A percentile compares a stretch with the other conserved stretches of the same genome.
These are phyloP conservation scores for Lodderomyces oxycetoniae DNA, from an alignment of 1,139 yeast genomes.

Conservation along the genomic window DNA sequence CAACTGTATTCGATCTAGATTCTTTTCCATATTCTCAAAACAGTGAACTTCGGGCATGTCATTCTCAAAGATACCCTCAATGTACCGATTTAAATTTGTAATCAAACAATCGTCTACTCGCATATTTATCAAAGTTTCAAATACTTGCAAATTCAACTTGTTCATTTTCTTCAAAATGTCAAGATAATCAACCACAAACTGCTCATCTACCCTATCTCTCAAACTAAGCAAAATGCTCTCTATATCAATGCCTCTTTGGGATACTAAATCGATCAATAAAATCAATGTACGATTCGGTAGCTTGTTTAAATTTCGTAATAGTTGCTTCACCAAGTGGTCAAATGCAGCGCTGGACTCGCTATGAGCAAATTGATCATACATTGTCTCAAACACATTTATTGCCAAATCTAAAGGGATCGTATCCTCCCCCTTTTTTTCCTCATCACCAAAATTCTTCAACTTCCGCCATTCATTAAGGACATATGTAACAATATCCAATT, in stretches of 20 bases:
- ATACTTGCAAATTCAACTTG: constrained; percentile 19
- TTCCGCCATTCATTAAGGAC: not conserved
- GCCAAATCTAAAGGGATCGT: constrained; percentile 8
- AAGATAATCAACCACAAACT: constrained; percentile 22
- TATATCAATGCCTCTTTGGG: constrained; percentile 12
- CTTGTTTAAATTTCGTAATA: constrained; percentile 11
- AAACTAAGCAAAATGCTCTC: constrained; percentile 14
- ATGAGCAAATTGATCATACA: not conserved
- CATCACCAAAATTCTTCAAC: not conserved
- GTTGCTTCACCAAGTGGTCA: constrained; percentile 4
- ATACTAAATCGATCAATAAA: constrained; percentile 20
- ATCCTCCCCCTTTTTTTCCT: not conserved
- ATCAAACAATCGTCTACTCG: constrained; percentile 19
- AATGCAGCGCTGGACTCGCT: not conserved
- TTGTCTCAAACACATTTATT: constrained; percentile 7
- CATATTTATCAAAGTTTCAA: constrained; percentile 19
- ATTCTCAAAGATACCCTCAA: constrained; percentile 28
- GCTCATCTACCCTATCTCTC: constrained; percentile 10
- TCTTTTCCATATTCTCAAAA: constrained; percentile 28
- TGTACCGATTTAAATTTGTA: constrained; percentile 19
- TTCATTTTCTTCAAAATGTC: constrained; percentile 15
- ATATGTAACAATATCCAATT: constrained; percentile 1
- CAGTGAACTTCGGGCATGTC: constrained; percentile 34
- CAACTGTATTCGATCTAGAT: constrained; percentile 28
- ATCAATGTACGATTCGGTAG: constrained; percentile 21